phyloP scores from a whole-genome alignment of 1,284 basidiomycete species.

The Moesziomyces antarcticus region DNA sequence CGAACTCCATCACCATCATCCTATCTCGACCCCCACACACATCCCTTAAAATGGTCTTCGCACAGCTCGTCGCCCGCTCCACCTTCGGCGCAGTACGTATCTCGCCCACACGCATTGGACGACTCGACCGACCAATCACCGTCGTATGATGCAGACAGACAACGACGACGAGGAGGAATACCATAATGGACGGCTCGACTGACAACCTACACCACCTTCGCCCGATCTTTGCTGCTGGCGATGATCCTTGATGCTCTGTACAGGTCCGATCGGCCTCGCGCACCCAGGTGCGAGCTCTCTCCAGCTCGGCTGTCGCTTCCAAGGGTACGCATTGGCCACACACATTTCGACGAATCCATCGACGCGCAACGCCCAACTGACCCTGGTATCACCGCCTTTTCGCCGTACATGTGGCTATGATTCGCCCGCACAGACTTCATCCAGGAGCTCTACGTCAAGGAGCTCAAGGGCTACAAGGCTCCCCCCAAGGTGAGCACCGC shows the following conservation, averaged over 20 bases:
- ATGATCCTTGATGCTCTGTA: slow-evolving; percentile 1
- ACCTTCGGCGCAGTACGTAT: slow-evolving; percentile 51
- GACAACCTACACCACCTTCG: slow-evolving; percentile 6
- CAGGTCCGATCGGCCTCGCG: slow-evolving; percentile 52
- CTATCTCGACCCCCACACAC: slow-evolving; percentile 1
- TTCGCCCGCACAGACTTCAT: slow-evolving; percentile 77
- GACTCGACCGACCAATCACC: neutral
- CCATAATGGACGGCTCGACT: slow-evolving; percentile 6
- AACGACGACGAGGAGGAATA: too few species aligned
- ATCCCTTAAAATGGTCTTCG: slow-evolving; percentile 35
- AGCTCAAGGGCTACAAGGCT: slow-evolving; percentile 89
- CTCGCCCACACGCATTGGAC: neutral
- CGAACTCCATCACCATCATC: slow-evolving; percentile 10
- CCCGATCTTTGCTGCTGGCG: neutral
- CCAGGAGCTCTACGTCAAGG: slow-evolving; percentile 89
- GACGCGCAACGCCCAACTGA: slow-evolving; percentile 6
- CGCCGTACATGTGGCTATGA: too few species aligned
- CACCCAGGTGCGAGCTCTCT: slow-evolving; percentile 57
- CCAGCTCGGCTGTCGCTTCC: slow-evolving; percentile 60
- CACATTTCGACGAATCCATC: neutral
- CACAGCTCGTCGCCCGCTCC: slow-evolving; percentile 43
- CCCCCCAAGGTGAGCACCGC: slow-evolving; percentile 63
- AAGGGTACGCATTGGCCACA: slow-evolving; percentile 55
- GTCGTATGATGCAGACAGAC: too few species aligned
- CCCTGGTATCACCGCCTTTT: neutral